Evolutionary conservation across 2,329 filamentous ascomycete species (phyloP), one percentile per base, ranked within the genome.

Genomic region (Claviceps lovelessii): DNA sequence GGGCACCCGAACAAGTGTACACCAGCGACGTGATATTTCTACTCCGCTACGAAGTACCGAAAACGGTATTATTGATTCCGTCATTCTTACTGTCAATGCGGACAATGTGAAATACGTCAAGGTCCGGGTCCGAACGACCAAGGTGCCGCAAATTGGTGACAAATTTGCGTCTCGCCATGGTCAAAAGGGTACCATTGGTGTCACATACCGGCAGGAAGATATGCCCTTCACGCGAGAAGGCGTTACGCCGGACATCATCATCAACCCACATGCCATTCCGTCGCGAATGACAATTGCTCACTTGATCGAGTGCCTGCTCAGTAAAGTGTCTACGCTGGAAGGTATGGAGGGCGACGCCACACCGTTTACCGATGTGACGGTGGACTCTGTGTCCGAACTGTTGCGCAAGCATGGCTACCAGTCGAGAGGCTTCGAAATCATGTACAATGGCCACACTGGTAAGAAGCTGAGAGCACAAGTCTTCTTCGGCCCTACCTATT

Each of bases 271-370:
- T 78, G 94, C 93, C 67, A 98, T 98, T 80, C 93, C 93, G 0
- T 98, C 93, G 54, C 93, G 93, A 81, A 98, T 98, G 93, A 98
- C 94, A 3, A 98, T 98, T 83, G 93, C 93, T 64, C 93, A 98
- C 78, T 90, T 98, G 81, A 95, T 98, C 68, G 93, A 98, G 76
- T 98, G 93, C 79, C 80, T 97, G 62, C 80, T 98, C 55, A 95
- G 89, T 69, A 98, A 98, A 70, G 93, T 98, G 41, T 89, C 90
- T 1, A 88, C 93, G 2, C 78, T 98, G 28, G 88, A 90, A 70
- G 94, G 93, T 47, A 88, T 90, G 71, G 93, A 98, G 73, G 94
- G 93, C 63, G 94, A 98, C 65, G 93, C 93, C 1, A 98, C 93
- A 0, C 93, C 94, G 0, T 98, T 98, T 69, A 97, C 93, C 10